Evolutionary conservation across 352 stramenopile genomes (phyloP), one percentile per base, ranked within the genome.

Genomic region (Pythium coloratum): DNA sequence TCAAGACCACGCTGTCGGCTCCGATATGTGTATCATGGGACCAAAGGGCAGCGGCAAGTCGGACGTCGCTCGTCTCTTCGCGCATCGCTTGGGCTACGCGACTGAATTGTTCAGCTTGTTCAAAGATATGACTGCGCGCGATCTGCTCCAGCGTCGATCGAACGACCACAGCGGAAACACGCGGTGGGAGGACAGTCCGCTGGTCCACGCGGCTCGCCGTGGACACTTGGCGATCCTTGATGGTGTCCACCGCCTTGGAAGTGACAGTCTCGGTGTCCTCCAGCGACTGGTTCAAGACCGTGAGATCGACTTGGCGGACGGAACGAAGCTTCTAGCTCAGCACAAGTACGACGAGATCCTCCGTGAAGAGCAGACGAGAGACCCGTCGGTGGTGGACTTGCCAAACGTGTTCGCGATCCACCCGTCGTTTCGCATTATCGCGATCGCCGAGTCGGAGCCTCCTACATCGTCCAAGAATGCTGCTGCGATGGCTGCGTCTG

Each of bases 101-200:
- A 85, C 87, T 6, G 87, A 98, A 64, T 69, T 98, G 20, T 97
- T 98, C 57, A 93, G 82, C 61, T 66, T 99, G 8, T 97, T 97
- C 67, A 90, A 94, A 60, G 96, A 99, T 64, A 96, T 99, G 82
- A 97, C 88, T 6, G 78, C 86, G 3, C 81, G 95, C 28, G 95
- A 98, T 83, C 83, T 99, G 8, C 76, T 98, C 30, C 87, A 97
- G 65, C 80, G 82, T 46, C 88, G 96, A 10, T 88, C 77, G 10
- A 99, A 94, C 1, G 90, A 97, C 58, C 74, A 77, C 6, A 69
- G 76, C 10, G 94, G 94, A 3, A 90, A 97, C 54, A 99, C 95
- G 9, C 80, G 66, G 14, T 99, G 96, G 96, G 86, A 94, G 68
- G 83, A 97, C 57, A 97, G 91, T 49, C 93, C 95, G 9, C 72